phyloP scores from a whole-genome alignment of 2,329 filamentous ascomycete genomes.

The Paraconiothyrium brasiliense region DNA sequence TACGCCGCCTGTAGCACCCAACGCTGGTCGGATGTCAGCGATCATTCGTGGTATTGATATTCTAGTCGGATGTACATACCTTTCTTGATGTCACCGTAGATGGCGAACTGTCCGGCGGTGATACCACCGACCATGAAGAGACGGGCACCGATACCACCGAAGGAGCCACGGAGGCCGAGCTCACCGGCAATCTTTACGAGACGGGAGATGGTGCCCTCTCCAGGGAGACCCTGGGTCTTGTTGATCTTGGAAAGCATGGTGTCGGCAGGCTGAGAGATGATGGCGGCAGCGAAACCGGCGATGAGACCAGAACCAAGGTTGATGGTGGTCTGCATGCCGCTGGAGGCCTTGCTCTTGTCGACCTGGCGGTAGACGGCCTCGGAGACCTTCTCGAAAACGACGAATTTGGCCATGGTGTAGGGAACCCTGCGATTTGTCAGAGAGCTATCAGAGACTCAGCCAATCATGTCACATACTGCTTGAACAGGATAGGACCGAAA shows the following conservation, averaged over 20 bases:
- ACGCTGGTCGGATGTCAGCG: slow-evolving; percentile 66
- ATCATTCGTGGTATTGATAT: background rate
- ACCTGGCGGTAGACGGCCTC: slow-evolving; percentile 74
- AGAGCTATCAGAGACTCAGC: background rate
- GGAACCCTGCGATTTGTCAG: slow-evolving; percentile 69
- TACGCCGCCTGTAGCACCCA: slow-evolving; percentile 75
- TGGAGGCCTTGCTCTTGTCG: slow-evolving; percentile 76
- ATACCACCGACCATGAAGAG: slow-evolving; percentile 75
- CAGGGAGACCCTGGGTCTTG: slow-evolving; percentile 88
- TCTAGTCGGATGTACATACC: background rate
- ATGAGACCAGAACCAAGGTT: slow-evolving; percentile 88
- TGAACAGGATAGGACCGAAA: slow-evolving; percentile 70
- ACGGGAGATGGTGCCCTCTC: slow-evolving; percentile 82
- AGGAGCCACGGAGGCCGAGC: slow-evolving; percentile 81
- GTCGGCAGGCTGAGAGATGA: slow-evolving; percentile 89
- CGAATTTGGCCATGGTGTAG: slow-evolving; percentile 96
- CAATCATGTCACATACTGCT: slow-evolving; percentile 45
- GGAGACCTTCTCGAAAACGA: slow-evolving; percentile 88
- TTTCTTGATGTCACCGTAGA: slow-evolving; percentile 68
- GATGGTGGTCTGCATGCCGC: slow-evolving; percentile 76
- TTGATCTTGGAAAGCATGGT: slow-evolving; percentile 97
- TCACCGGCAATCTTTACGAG: slow-evolving; percentile 89
- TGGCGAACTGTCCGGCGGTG: slow-evolving; percentile 75
- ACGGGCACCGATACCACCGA: slow-evolving; percentile 82
- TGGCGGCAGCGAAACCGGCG: slow-evolving; percentile 85